A percentile compares a stretch with the other conserved stretches of the same genome.
These are phyloP conservation scores for Epichloe festucae DNA, from an alignment of 2,329 filamentous ascomycete genomes.

Conservation along the genomic window DNA sequence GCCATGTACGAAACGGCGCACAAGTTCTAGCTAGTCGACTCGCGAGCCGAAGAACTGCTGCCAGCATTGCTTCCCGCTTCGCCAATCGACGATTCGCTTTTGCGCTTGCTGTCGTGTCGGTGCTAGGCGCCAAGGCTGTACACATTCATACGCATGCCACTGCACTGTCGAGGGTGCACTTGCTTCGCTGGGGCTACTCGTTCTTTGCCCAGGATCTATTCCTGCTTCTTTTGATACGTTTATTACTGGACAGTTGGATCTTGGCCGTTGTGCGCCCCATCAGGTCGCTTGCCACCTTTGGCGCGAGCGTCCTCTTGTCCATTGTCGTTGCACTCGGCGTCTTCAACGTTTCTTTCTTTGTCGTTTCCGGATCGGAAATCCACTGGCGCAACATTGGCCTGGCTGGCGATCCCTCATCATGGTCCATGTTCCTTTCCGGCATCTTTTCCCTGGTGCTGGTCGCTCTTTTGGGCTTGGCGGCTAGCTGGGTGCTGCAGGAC, in stretches of 20 bases:
- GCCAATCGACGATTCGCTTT: slow-evolving; percentile 18
- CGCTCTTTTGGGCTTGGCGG: slow-evolving; percentile 6
- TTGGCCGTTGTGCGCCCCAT: slow-evolving; percentile 3
- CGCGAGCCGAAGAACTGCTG: neutral
- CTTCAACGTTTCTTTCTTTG: slow-evolving; percentile 15
- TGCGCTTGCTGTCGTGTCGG: slow-evolving; percentile 14
- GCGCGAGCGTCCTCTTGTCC: slow-evolving; percentile 8
- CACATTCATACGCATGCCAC: slow-evolving; percentile 18
- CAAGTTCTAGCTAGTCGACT: neutral
- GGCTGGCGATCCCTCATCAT: slow-evolving; percentile 17
- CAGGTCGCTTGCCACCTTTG: slow-evolving; percentile 5
- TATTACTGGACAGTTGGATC: slow-evolving; percentile 15
- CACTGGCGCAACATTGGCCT: slow-evolving; percentile 22
- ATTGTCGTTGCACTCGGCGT: slow-evolving; percentile 14
- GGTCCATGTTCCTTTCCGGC: slow-evolving; percentile 18
- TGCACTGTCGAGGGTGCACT: slow-evolving; percentile 14
- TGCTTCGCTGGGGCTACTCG: slow-evolving; percentile 19
- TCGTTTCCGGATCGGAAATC: slow-evolving; percentile 20
- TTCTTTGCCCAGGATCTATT: slow-evolving; percentile 21
- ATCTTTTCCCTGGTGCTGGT: slow-evolving; percentile 14
- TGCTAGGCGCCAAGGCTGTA: slow-evolving; percentile 16
- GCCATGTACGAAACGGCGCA: neutral
- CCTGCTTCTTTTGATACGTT: slow-evolving; percentile 16
- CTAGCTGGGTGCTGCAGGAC: slow-evolving; percentile 16
- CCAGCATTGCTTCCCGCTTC: slow-evolving; percentile 7